Base-by-base conservation (phyloP, 805 yeast genomes). In the Suhomyces sp. region DNA sequence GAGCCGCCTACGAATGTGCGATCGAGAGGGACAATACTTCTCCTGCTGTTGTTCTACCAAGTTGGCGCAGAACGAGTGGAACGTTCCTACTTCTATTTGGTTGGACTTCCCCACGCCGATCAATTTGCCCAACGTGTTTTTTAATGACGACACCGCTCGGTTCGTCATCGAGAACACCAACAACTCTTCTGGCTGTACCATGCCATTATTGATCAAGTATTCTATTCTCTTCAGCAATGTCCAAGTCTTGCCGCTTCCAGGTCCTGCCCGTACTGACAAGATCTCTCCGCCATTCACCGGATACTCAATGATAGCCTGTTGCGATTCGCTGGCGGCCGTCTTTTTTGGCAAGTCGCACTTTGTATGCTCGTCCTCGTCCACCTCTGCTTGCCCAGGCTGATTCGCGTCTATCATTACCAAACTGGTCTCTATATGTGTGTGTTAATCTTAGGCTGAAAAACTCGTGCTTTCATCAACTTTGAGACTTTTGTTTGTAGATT, bases 201-300 rank as follows among this genome's bases (percentile, higher is more conserved):
- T 61, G 2, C 65, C 65, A 10, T 68, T 52, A 1, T 63, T 54
- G 4, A 86, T 59, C 55, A 84, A 55, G 52, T 77, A 71, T 2
- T 79, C 79, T 0, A 86, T 72, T 53, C 87, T 72, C 27, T 76
- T 71, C 4, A 82, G 77, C 27, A 86, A 57, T 0, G 90, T 85
- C 31, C 72, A 69, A 0, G 91, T 85, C 60, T 86, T 86, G 2
- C 93, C 92, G 7, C 87, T 79, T 3, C 92, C 91, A 0, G 92
- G 90, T 0, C 90, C 90, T 0, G 91, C 87, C 7, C 75, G 69
- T 1, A 86, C 72, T 35, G 80, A 73, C 5, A 86, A 63, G 0
- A 84, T 66, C 6, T 73, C 66, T 15, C 69, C 63, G 6, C 72
- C 69, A 4, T 53, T 61, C 5, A 71, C 63, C 1, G 83, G 80